phyloP scores from a whole-genome alignment of 2,329 filamentous ascomycete species.

The Alternaria hordeiaustralica region DNA sequence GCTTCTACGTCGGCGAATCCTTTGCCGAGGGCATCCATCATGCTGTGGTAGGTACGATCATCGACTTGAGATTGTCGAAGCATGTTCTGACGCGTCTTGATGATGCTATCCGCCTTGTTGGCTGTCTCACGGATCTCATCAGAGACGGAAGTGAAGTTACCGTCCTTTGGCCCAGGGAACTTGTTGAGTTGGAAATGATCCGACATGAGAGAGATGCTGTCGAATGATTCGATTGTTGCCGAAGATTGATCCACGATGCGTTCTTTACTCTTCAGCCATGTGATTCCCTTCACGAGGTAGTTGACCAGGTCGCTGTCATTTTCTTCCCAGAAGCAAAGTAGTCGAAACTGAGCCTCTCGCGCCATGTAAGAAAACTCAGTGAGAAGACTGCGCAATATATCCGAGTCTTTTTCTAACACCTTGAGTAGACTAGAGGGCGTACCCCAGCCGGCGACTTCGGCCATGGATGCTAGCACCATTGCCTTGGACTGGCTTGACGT shows the following conservation, averaged over 20 bases:
- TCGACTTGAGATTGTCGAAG: constrained; percentile 23
- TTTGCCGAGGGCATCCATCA: constrained; percentile 24
- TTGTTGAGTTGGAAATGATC: constrained; percentile 44
- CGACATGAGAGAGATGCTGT: constrained; percentile 26
- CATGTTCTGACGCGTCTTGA: constrained; percentile 29
- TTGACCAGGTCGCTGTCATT: constrained; percentile 25
- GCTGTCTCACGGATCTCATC: constrained; percentile 31
- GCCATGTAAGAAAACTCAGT: constrained; percentile 24
- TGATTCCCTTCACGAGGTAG: constrained; percentile 15
- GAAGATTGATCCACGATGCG: constrained; percentile 38
- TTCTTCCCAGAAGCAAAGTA: constrained; percentile 32
- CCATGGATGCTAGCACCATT: constrained; percentile 25
- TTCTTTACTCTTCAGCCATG: constrained; percentile 26
- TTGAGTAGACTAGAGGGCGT: constrained; percentile 21
- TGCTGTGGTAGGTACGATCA: constrained; percentile 23
- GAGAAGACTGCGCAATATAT: constrained; percentile 17
- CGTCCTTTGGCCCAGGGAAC: constrained; percentile 34
- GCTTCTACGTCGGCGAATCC: constrained; percentile 27
- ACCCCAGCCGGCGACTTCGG: constrained; percentile 24
- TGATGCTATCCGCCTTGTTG: constrained; percentile 24
- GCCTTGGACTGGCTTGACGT: constrained; percentile 26
- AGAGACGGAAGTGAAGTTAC: constrained; percentile 32
- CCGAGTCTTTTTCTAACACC: constrained; percentile 27
- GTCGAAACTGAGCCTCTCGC: constrained; percentile 24
- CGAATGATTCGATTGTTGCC: constrained; percentile 31